A percentile compares a stretch with the other conserved stretches of the same genome.
Conservation (phyloP, 345 rosid species). For the Linum lewisii region DNA sequence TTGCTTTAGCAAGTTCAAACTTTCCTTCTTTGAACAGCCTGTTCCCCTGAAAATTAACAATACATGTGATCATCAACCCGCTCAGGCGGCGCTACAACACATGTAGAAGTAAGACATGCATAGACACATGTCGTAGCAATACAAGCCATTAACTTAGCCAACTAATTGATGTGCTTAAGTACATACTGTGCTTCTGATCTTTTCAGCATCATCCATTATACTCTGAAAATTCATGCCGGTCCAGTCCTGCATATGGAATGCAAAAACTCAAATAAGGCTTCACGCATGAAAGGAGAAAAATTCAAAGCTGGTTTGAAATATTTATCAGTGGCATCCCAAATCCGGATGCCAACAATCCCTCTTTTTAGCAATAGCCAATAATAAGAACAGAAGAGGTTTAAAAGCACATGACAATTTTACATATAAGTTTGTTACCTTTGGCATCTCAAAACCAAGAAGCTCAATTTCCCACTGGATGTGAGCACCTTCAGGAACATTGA, state of each 20-base stretch:
- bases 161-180: not conserved
- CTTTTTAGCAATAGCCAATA: not conserved
- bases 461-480: slow-evolving; percentile 92
- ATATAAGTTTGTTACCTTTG: slow-evolving; percentile 42
- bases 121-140: slow-evolving; percentile 3
- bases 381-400: not conserved
- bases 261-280: not conserved
- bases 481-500: slow-evolving; percentile 82
- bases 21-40: slow-evolving; percentile 94
- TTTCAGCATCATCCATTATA: slow-evolving; percentile 91
- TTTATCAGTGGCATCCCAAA: slow-evolving; percentile 2
- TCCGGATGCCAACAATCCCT: not conserved
- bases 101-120: not conserved
- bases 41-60: slow-evolving; percentile 50
- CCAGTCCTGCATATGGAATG: slow-evolving; percentile 67
- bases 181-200: slow-evolving; percentile 74
- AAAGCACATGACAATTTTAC: slow-evolving; percentile 2
- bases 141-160: not conserved
- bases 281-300: not conserved
- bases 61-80: too few relatives aligned
- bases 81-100: too few relatives aligned
- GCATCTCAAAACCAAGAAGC: slow-evolving; percentile 92
- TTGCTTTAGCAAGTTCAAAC: slow-evolving; percentile 85
- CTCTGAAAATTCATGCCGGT: slow-evolving; percentile 80
- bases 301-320: not conserved